These are phyloP conservation scores for Penicillium psychrosexuale DNA, from an alignment of 2,329 filamentous ascomycete genomes.

Conservation along the genomic window DNA sequence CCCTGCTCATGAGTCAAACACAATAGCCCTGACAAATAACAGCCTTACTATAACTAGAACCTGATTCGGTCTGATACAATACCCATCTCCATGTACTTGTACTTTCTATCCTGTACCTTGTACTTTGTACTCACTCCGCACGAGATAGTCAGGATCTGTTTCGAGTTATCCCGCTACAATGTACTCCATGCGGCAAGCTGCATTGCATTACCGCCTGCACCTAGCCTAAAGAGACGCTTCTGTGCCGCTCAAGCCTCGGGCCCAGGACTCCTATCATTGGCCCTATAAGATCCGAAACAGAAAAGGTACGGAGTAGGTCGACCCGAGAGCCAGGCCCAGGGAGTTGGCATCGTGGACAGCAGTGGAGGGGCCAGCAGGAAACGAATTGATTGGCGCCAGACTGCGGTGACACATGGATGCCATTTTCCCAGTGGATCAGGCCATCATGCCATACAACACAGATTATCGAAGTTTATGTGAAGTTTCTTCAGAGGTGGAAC, in stretches of 20 bases:
- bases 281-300: conserved; percentile 3
- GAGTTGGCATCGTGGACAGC: conserved; percentile 3
- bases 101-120: background rate
- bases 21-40: background rate
- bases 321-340: conserved; percentile 5
- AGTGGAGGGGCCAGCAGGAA: background rate
- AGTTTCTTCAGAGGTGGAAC: background rate
- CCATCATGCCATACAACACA: background rate
- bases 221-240: conserved; percentile 16
- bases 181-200: conserved; percentile 22
- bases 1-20: background rate
- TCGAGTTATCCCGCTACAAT: conserved; percentile 13
- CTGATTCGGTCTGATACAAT: background rate
- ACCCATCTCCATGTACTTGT: background rate
- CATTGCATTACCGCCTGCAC: conserved; percentile 25
- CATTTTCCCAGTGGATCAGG: background rate
- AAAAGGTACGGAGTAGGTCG: background rate
- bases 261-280: conserved; percentile 2
- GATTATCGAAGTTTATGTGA: background rate
- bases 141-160: background rate
- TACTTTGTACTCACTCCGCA: background rate
- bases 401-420: background rate
- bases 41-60: background rate
- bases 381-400: background rate
- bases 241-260: background rate